phyloP scores from a whole-genome alignment of 441 rosid genomes.

The Macaranga tanarius region DNA sequence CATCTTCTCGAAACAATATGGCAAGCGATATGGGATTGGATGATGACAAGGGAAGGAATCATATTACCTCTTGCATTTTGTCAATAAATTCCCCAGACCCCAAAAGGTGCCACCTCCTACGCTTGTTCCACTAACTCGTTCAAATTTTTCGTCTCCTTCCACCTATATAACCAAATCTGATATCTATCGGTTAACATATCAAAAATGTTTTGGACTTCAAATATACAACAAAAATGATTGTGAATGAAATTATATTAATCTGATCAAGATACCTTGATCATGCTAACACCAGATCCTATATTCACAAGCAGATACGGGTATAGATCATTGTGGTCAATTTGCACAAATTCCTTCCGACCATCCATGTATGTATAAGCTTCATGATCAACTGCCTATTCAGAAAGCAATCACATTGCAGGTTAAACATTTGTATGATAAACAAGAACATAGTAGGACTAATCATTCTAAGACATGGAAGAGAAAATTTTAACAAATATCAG shows the following conservation, averaged over 20 bases:
- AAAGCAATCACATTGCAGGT: constrained; percentile 19
- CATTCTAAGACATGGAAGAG: not conserved
- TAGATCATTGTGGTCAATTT: constrained; percentile 80
- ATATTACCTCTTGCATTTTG: constrained; percentile 84
- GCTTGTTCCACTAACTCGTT: constrained; percentile 96
- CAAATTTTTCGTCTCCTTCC: constrained; percentile 91
- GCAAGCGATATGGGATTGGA: not conserved
- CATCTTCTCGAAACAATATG: not conserved
- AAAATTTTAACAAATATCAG: not conserved
- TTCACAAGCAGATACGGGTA: constrained; percentile 96
- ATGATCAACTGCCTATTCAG: constrained; percentile 83
- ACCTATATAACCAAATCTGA: constrained; percentile 44
- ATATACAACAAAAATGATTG: not conserved
- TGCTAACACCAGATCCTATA: constrained; percentile 97
- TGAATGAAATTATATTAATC: not conserved
- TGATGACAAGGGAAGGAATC: not conserved
- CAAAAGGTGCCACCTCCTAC: constrained; percentile 98
- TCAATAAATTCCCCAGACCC: constrained; percentile 93
- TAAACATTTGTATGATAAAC: constrained; percentile 41
- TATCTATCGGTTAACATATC: not conserved
- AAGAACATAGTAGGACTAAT: not conserved
- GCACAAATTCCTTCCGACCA: constrained; percentile 92
- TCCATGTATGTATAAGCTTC: constrained; percentile 97
- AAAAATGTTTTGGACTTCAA: constrained; percentile 5
- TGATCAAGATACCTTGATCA: constrained; percentile 67